Base-by-base conservation (phyloP, 345 rosid genomes). In the Lenwebbia sp. region DNA sequence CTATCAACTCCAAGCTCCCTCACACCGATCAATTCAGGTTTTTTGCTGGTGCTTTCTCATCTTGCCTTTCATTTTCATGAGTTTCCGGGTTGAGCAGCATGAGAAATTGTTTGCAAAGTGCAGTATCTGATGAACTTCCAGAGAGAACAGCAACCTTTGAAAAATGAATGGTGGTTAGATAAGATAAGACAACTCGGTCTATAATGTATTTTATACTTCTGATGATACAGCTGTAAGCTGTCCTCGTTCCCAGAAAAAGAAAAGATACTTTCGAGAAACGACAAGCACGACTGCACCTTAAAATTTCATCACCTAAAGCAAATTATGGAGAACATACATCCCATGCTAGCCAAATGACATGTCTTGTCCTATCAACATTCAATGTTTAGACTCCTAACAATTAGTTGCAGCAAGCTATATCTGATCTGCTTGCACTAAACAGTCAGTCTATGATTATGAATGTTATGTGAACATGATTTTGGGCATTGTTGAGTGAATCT, bases 21-120 rank as follows among this genome's bases (percentile, higher is more conserved):
- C 88, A 83, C 83, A 88, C 92, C 2, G 75, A 89, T 51, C 94
- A 93, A 53, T 91, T 92, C 88, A 87, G 93, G 95, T 93, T 33
- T 70, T 70, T 17, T 70, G 6, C 47, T 70, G 7, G 47, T 33
- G 78, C 78, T 33, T 70, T 70, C 78, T 70, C 78, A 70, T 70
- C 78, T 70, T 70, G 78, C 22, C 25, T 33, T 70, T 70, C 78
- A 33, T 70, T 4, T 70, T 70, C 78, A 70, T 8, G 78, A 19
- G 78, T 70, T 70, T 33, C 78, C 78, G 44, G 2, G 78, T 19
- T 33, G 78, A 33, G 78, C 78, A 70, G 78, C 47, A 33, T 33
- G 25, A 70, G 47, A 33, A 33, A 70, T 1, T 70, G 44, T 70
- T 10, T 33, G 78, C 78, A 70, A 33, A 70, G 47, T 70, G 47